phyloP scores from a whole-genome alignment of 352 stramenopile genomes.

The Blastocystis sp. region DNA sequence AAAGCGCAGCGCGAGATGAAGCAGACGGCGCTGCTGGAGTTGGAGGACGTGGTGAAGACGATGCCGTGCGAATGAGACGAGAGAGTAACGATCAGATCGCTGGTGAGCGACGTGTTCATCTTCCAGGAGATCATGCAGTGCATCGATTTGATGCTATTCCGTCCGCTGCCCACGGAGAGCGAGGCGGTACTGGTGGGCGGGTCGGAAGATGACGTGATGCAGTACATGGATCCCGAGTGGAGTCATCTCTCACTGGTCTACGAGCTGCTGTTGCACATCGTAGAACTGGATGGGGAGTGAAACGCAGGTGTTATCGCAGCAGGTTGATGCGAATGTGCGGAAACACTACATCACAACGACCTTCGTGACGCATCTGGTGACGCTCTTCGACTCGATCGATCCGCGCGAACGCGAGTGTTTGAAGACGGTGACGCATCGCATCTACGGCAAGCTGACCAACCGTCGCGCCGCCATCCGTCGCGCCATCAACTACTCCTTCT shows the following conservation, averaged over 20 bases:
- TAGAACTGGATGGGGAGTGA: background rate
- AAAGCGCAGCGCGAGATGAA: slow-evolving; percentile 77
- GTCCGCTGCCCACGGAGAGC: slow-evolving; percentile 66
- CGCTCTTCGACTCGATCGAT: slow-evolving; percentile 89
- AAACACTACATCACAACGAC: slow-evolving; percentile 87
- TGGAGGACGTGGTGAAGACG: slow-evolving; percentile 79
- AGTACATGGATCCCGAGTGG: slow-evolving; percentile 86
- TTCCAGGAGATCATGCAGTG: slow-evolving; percentile 64
- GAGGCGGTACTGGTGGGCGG: background rate
- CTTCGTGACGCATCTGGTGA: slow-evolving; percentile 85
- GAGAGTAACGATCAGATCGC: slow-evolving; percentile 80
- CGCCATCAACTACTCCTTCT: slow-evolving; percentile 92
- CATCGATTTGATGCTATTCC: slow-evolving; percentile 82
- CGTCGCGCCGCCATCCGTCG: slow-evolving; percentile 91
- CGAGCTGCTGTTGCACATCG: slow-evolving; percentile 92
- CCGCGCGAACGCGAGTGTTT: slow-evolving; percentile 93
- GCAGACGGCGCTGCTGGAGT: slow-evolving; percentile 89
- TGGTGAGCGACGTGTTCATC: background rate
- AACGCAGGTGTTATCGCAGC: slow-evolving; percentile 74
- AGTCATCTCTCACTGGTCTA: slow-evolving; percentile 94
- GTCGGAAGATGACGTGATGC: slow-evolving; percentile 86
- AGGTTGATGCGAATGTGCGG: slow-evolving; percentile 87
- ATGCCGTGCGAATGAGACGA: background rate
- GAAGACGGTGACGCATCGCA: slow-evolving; percentile 95
- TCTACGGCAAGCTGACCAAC: slow-evolving; percentile 98